Conservation (phyloP, 768 basidiomycete species). For the Leccinum arenicola region DNA sequence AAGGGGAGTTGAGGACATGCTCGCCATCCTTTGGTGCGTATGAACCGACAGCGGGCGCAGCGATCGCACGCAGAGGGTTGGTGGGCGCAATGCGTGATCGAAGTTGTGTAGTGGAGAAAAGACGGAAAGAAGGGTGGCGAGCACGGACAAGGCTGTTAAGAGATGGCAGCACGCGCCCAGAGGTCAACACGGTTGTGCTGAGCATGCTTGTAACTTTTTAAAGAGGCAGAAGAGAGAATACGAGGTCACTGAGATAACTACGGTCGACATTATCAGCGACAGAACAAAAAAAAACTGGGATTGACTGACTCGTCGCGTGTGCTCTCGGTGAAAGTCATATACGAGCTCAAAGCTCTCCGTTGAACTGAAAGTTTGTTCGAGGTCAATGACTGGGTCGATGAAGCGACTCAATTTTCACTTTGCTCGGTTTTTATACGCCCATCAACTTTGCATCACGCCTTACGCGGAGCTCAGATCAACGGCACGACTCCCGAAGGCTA, state of each 20-base stretch:
- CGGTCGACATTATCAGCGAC: conserved; percentile 1
- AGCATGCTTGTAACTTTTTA: conserved; percentile 19
- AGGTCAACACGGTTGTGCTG: neutral
- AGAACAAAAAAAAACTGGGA: neutral
- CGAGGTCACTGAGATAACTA: conserved; percentile 32
- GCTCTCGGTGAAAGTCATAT: conserved; percentile 32
- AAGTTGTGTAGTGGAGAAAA: conserved; percentile 49
- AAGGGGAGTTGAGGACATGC: conserved; percentile 87
- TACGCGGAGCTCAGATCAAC: neutral
- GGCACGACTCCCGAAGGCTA: neutral
- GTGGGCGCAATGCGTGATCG: conserved; percentile 43
- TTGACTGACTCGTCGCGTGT: conserved; percentile 35
- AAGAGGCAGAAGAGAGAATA: conserved; percentile 25
- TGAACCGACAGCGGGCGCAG: conserved; percentile 71
- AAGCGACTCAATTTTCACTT: neutral
- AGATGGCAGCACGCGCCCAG: conserved; percentile 13
- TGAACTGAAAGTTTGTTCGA: neutral
- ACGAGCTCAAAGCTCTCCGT: conserved; percentile 21
- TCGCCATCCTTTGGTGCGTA: conserved; percentile 62
- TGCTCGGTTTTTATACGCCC: neutral
- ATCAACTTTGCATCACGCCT: neutral
- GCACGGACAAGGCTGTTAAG: conserved; percentile 16
- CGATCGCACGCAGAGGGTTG: conserved; percentile 58
- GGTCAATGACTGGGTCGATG: neutral
- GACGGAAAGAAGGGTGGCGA: conserved; percentile 34